Base-by-base conservation (phyloP, 1,284 basidiomycete species). In the Malassezia yamatoensis region DNA sequence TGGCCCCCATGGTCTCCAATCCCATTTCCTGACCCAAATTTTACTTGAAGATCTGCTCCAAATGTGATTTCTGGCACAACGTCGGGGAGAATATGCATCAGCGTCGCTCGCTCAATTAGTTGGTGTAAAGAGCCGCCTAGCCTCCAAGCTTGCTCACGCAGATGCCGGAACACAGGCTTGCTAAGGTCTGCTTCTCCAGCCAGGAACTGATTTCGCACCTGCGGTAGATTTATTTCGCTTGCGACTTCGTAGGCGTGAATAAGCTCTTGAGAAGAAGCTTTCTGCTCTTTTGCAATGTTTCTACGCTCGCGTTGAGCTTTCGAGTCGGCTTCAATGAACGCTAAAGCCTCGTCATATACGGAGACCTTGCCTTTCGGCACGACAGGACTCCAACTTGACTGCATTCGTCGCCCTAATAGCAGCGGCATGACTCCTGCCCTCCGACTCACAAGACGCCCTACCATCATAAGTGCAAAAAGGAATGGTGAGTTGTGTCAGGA, bases 51-150 rank as follows among this genome's bases (percentile, higher is more conserved):
- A 70, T 91, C 87, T 20, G 86, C 72, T 9, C 81, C 81, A 0
- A 90, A 88, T 48, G 81, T 81, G 16, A 93, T 75, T 34, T 78
- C 78, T 0, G 87, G 82, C 7, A 96, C 74, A 1, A 91, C 77
- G 72, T 96, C 93, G 0, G 93, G 91, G 3, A 94, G 79, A 50
- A 96, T 83, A 49, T 85, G 78, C 87, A 96, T 89, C 76, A 90
- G 85, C 67, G 86, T 80, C 44, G 93, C 75, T 65, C 90, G 85
- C 75, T 96, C 87, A 87, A 88, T 87, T 73, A 94, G 77, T 41
- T 89, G 78, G 70, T 93, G 89, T 45, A 94, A 78, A 39, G 81
- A 80, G 6, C 91, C 90, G 36, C 87, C 82, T 54, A 83, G 83
- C 49, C 86, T 80, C 93, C 93, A 96, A 57, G 81, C 79, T 63